These are phyloP conservation scores for Xylaria scruposa DNA, from an alignment of 495 filamentous ascomycete genomes.

Conservation along the genomic window DNA sequence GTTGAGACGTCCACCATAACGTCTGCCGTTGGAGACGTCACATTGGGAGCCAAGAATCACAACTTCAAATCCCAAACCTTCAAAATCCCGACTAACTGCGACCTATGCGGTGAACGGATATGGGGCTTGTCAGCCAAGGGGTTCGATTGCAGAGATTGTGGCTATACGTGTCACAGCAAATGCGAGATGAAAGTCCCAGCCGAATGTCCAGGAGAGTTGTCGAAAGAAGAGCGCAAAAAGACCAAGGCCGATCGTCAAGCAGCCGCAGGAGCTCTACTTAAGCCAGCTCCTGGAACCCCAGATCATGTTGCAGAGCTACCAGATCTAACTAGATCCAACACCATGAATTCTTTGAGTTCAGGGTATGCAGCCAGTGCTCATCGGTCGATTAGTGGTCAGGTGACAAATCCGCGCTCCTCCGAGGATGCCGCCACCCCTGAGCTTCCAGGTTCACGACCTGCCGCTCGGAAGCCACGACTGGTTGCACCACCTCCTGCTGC, in stretches of 20 bases:
- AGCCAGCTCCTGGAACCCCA: slow-evolving; percentile 43
- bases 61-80: slow-evolving; percentile 97
- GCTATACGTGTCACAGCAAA: slow-evolving; percentile 97
- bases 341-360: slow-evolving; percentile 91
- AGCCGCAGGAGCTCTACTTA: slow-evolving; percentile 68
- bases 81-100: slow-evolving; percentile 98
- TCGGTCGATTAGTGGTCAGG: slow-evolving; percentile 69
- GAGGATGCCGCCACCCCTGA: slow-evolving; percentile 52
- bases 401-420: slow-evolving; percentile 51
- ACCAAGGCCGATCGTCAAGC: slow-evolving; percentile 83
- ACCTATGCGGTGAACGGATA: slow-evolving; percentile 93
- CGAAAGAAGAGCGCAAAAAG: slow-evolving; percentile 93
- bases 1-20: slow-evolving; percentile 92
- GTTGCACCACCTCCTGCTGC: slow-evolving; percentile 86
- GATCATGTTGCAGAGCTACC: slow-evolving; percentile 57
- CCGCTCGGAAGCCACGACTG: slow-evolving; percentile 68
- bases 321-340: slow-evolving; percentile 78
- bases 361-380: slow-evolving; percentile 83
- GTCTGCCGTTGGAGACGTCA: slow-evolving; percentile 84
- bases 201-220: slow-evolving; percentile 90
- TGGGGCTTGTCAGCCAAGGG: slow-evolving; percentile 97
- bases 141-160: slow-evolving; percentile 93
- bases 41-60: slow-evolving; percentile 88
- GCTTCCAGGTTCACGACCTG: slow-evolving; percentile 41
- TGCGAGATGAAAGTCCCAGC: slow-evolving; percentile 99